These are phyloP conservation scores for Aspergillus glaucus DNA, from an alignment of 2,329 filamentous ascomycete genomes.

Conservation along the genomic window DNA sequence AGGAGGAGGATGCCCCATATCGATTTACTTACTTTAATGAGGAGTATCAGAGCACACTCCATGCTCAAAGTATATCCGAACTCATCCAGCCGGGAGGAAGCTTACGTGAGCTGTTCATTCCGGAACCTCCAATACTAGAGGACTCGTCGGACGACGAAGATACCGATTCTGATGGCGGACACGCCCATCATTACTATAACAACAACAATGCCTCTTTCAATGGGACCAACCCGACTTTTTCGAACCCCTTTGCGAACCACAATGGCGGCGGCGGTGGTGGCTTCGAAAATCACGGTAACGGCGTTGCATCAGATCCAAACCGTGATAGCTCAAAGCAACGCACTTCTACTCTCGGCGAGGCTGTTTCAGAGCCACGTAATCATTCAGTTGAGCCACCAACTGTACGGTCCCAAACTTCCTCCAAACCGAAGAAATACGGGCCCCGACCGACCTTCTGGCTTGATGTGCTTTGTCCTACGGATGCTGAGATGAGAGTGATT, in stretches of 20 bases:
- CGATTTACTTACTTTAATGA: constrained; percentile 99
- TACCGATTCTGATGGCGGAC: constrained; percentile 21
- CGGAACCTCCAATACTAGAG: constrained; percentile 69
- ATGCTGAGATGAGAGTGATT: constrained; percentile 90
- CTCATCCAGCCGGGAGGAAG: constrained; percentile 76
- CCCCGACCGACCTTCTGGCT: constrained; percentile 95
- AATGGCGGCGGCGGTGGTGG: constrained; percentile 1
- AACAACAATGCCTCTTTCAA: constrained; percentile 21
- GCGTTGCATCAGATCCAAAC: constrained; percentile 5
- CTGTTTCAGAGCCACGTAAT: constrained; percentile 23
- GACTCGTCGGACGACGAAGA: constrained; percentile 67
- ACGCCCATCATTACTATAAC: constrained; percentile 7
- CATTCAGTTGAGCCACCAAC: constrained; percentile 16
- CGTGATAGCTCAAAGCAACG: constrained; percentile 7
- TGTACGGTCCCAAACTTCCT: constrained; percentile 11
- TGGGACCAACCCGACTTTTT: background rate
- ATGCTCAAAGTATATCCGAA: constrained; percentile 91
- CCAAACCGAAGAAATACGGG: constrained; percentile 54
- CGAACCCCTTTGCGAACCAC: constrained; percentile 1
- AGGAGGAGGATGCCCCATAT: constrained; percentile 85
- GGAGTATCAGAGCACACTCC: constrained; percentile 90
- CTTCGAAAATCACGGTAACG: constrained; percentile 8
- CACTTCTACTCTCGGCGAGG: constrained; percentile 31
- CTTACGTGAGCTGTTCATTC: constrained; percentile 84
- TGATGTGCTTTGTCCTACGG: constrained; percentile 83